Evolutionary conservation across 495 filamentous ascomycete genomes (phyloP), one percentile per base, ranked within the genome.

Genomic region (Podospora comata): DNA sequence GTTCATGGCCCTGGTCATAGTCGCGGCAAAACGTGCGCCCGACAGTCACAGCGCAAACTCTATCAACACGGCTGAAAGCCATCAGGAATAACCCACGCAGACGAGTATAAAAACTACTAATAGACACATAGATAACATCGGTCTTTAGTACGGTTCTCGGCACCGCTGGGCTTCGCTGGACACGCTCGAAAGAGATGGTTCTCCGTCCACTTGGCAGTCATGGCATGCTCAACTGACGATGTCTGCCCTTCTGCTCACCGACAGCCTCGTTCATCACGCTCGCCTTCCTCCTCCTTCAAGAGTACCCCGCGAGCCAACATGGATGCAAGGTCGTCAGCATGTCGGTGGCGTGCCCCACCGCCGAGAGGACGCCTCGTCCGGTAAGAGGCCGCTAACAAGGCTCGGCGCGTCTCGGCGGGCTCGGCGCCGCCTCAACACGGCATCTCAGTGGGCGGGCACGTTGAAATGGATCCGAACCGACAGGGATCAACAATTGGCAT

Each of bases 181-280:
- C 34, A 39, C 4, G 34, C 55, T 58, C n/a, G 55, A 58, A 58
- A 19, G 23, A 58, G 55, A 9, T 20, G 55, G 5, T 58, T 7
- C 23, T 19, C 55, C 55, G 23, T 61, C 7, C 23, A 2, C 20
- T 18, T 32, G 59, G 59, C 59, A 4, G 59, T 27, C 27, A 20
- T 61, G 28, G 23, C 16, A 61, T 61, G 59, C 23, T 28, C 16
- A 18, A 39, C 61, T 48, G 30, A 63, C 32, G 27, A 63, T 63
- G 53, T 19, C 18, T 63, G n/a, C 61, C 61, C 18, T 63, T 63
- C 61, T 44, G 61, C 61, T 63, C 61, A 63, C 61, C 61, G 61
- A 63, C 11, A 63, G 61, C 61, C 61, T 48, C 0, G 61, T 63
- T 44, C 18, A 20, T 20, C 19, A 6, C 18, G 18, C 34, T 48